A percentile compares a stretch with the other conserved stretches of the same genome.
Conservation (phyloP, 805 yeast genomes). For the Candida tibetensis region DNA sequence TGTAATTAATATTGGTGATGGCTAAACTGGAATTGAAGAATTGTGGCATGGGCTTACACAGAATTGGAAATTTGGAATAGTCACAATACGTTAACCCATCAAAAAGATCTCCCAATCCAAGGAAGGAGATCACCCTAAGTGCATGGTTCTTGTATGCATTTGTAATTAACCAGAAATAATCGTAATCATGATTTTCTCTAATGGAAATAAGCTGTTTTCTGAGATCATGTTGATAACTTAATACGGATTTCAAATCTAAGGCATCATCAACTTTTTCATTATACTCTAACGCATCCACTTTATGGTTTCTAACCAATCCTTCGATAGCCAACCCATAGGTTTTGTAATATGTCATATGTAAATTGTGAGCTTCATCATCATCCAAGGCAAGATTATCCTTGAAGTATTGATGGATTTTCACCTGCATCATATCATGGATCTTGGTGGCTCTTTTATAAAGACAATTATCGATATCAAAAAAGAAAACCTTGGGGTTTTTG, state of each 20-base stretch:
- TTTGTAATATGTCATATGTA: conserved; percentile 75
- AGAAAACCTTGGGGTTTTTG: conserved; percentile 47
- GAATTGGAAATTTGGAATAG: conserved; percentile 63
- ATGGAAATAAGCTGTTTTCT: conserved; percentile 51
- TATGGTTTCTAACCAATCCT: conserved; percentile 69
- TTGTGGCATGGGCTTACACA: conserved; percentile 85
- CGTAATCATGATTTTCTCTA: conserved; percentile 47
- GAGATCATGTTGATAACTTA: conserved; percentile 57
- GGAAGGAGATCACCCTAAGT: conserved; percentile 66
- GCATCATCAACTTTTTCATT: conserved; percentile 90
- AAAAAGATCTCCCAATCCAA: conserved; percentile 89
- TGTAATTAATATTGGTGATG: conserved; percentile 54
- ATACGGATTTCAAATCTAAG: conserved; percentile 76
- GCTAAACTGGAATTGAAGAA: conserved; percentile 64
- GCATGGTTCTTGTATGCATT: conserved; percentile 95
- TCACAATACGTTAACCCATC: conserved; percentile 95
- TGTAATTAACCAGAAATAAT: conserved; percentile 86
- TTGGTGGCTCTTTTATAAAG: conserved; percentile 70
- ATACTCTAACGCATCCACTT: conserved; percentile 84
- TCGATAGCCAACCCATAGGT: conserved; percentile 92
- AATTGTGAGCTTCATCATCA: conserved; percentile 68
- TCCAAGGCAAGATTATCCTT: conserved; percentile 56
- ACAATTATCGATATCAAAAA: conserved; percentile 93
- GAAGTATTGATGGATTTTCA: conserved; percentile 78
- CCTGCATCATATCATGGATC: conserved; percentile 87